Conservation (phyloP, 208 protist species). For the Trypanosoma theileri region DNA sequence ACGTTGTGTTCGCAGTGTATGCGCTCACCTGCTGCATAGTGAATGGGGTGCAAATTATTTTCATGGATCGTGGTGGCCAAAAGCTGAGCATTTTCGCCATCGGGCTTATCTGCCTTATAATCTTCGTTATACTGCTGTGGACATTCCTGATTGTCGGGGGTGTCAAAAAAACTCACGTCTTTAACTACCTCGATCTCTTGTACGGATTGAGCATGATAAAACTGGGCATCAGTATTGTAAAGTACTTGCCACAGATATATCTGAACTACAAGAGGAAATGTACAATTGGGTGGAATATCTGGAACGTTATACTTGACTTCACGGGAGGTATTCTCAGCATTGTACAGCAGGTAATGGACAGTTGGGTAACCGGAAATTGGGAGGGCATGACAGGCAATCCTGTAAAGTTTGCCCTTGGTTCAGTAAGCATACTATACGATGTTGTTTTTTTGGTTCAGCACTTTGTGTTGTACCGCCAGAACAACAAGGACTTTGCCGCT, state of each 20-base stretch:
- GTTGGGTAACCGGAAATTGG: slow-evolving; percentile 40
- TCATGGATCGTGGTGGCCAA: slow-evolving; percentile 42
- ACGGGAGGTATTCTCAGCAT: slow-evolving; percentile 50
- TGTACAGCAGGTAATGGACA: slow-evolving; percentile 51
- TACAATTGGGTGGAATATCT: slow-evolving; percentile 68
- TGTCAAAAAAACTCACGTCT: slow-evolving; percentile 4
- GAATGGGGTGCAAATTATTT: slow-evolving; percentile 52
- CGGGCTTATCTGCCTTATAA: slow-evolving; percentile 17
- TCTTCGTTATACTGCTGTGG: slow-evolving; percentile 17
- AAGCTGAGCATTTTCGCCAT: slow-evolving; percentile 21
- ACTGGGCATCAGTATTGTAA: slow-evolving; percentile 49
- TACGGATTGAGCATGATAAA: slow-evolving; percentile 55
- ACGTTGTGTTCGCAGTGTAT: slow-evolving; percentile 69
- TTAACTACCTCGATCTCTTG: slow-evolving; percentile 38
- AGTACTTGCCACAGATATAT: slow-evolving; percentile 74
- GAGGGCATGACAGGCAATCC: slow-evolving; percentile 51
- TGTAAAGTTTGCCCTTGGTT: slow-evolving; percentile 62
- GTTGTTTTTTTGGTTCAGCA: slow-evolving; percentile 74
- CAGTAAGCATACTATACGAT: slow-evolving; percentile 61
- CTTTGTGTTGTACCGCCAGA: slow-evolving; percentile 53
- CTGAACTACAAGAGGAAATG: slow-evolving; percentile 56
- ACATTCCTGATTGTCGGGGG: slow-evolving; percentile 20
- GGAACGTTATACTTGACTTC: slow-evolving; percentile 70
- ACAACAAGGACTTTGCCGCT: slow-evolving; percentile 29
- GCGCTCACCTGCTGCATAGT: slow-evolving; percentile 41